Evolutionary conservation across 495 filamentous ascomycete species (phyloP).

Genomic region (Penicillium longicatenatum): DNA sequence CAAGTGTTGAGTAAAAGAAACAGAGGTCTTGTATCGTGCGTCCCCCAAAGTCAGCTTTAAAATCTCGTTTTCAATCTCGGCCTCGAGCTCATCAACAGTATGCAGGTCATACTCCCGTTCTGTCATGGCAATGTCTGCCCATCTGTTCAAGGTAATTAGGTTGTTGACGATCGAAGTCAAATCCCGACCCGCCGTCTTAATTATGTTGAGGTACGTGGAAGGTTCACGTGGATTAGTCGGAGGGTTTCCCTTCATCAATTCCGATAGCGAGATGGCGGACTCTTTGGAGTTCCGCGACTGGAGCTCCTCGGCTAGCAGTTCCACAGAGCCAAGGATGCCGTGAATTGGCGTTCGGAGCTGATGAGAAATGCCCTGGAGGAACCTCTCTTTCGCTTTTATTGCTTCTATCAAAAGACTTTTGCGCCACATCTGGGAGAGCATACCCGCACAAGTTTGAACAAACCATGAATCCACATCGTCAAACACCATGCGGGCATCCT

Average conservation of each 20-base stretch:
- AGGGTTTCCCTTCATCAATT: not conserved
- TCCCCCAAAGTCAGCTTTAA: constrained; percentile 6
- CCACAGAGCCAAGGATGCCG: constrained; percentile 21
- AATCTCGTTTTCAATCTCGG: constrained; percentile 6
- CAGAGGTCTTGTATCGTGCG: constrained; percentile 13
- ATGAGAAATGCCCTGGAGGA: constrained; percentile 22
- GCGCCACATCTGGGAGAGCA: constrained; percentile 20
- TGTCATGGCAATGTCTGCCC: constrained; percentile 19
- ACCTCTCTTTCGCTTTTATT: constrained; percentile 23
- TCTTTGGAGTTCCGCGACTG: not conserved
- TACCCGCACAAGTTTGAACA: constrained; percentile 13
- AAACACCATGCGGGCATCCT: constrained; percentile 18
- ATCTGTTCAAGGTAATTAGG: constrained; percentile 18
- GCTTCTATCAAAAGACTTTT: constrained; percentile 13
- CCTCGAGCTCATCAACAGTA: constrained; percentile 17
- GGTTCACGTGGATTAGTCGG: not conserved
- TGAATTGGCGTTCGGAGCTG: constrained; percentile 21
- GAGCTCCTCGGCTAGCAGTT: constrained; percentile 18
- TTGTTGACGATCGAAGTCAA: constrained; percentile 18
- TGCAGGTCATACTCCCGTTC: constrained; percentile 15
- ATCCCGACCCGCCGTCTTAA: constrained; percentile 20
- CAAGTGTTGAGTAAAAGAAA: constrained; percentile 12
- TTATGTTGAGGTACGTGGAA: constrained; percentile 16
- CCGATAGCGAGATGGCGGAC: not conserved
- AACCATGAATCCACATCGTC: constrained; percentile 23